Conservation (phyloP, 2,329 filamentous ascomycete genomes). For the Colletotrichum sp. region DNA sequence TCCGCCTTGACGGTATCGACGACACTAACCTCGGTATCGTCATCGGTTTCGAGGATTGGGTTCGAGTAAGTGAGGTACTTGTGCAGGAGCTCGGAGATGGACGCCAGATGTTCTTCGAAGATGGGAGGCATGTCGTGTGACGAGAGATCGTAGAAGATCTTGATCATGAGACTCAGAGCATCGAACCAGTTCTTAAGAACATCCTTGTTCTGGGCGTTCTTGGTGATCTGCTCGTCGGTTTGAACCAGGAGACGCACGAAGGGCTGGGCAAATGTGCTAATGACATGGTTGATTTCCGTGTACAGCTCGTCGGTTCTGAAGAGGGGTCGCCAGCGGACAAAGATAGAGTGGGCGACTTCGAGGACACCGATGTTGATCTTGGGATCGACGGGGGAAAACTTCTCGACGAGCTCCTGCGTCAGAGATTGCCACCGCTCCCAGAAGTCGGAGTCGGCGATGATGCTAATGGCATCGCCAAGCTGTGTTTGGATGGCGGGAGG, state of each 20-base stretch:
- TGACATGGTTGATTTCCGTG: slow-evolving; percentile 94
- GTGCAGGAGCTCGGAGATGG: slow-evolving; percentile 80
- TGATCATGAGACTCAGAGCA: slow-evolving; percentile 86
- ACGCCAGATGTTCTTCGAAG: slow-evolving; percentile 86
- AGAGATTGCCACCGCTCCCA: slow-evolving; percentile 97
- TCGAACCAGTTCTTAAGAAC: slow-evolving; percentile 80
- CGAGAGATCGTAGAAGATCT: slow-evolving; percentile 96
- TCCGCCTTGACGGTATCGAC: slow-evolving; percentile 89
- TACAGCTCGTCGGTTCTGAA: slow-evolving; percentile 94
- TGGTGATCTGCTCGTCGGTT: slow-evolving; percentile 74
- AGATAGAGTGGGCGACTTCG: slow-evolving; percentile 97
- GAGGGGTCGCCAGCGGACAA: slow-evolving; percentile 92
- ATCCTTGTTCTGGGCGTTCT: slow-evolving; percentile 77
- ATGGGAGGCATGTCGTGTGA: slow-evolving; percentile 94
- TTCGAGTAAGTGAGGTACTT: slow-evolving; percentile 95
- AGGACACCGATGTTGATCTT: slow-evolving; percentile 92
- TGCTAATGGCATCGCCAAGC: slow-evolving; percentile 93
- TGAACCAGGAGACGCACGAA: slow-evolving; percentile 82
- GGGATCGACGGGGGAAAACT: slow-evolving; percentile 81
- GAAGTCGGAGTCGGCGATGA: slow-evolving; percentile 98
- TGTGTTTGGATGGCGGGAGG: slow-evolving; percentile 89
- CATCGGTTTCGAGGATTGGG: slow-evolving; percentile 79
- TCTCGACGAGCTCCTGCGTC: slow-evolving; percentile 86
- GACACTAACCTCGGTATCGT: slow-evolving; percentile 86
- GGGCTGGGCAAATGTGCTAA: slow-evolving; percentile 81